These are phyloP conservation scores for Ascochyta fabae DNA, from an alignment of 2,329 filamentous ascomycete genomes.

Conservation along the genomic window DNA sequence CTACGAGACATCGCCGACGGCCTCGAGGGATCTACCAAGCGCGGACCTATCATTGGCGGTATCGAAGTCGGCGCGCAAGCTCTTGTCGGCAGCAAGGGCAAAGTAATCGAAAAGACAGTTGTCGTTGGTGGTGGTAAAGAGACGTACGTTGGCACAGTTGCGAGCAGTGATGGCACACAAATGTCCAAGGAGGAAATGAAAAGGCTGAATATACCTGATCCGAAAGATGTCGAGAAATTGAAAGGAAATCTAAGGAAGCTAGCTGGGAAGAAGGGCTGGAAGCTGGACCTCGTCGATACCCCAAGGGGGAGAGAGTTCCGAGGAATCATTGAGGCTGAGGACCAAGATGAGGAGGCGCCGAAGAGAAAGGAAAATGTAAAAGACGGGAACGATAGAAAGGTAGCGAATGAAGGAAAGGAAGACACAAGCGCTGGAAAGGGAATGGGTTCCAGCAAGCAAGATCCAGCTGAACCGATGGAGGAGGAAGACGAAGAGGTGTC, in stretches of 20 bases:
- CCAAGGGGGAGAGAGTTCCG: conserved; percentile 70
- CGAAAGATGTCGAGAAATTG: conserved; percentile 72
- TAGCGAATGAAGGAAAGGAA: conserved; percentile 33
- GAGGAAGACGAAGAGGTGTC: conserved; percentile 32
- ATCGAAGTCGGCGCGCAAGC: conserved; percentile 65
- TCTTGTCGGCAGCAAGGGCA: conserved; percentile 62
- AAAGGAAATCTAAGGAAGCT: conserved; percentile 71
- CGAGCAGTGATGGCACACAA: conserved; percentile 66
- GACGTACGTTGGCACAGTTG: conserved; percentile 58
- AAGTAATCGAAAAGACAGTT: conserved; percentile 61
- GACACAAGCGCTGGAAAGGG: conserved; percentile 48
- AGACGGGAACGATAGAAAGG: conserved; percentile 25
- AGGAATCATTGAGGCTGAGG: conserved; percentile 69
- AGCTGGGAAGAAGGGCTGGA: conserved; percentile 77
- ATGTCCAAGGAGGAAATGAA: conserved; percentile 72
- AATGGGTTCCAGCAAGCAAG: conserved; percentile 48
- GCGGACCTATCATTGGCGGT: conserved; percentile 60
- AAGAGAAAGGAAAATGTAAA: conserved; percentile 16
- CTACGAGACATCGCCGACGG: conserved; percentile 43
- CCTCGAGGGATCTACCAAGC: conserved; percentile 41
- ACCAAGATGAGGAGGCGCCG: conserved; percentile 56
- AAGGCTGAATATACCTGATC: conserved; percentile 67
- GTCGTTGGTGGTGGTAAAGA: conserved; percentile 60
- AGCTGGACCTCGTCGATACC: conserved; percentile 77
- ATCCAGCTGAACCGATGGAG: conserved; percentile 19